Percentiles rank a stretch among this genome's conserved stretches.
phyloP scores from a whole-genome alignment of 2,329 filamentous ascomycete genomes.

The Ophiostoma australiae region DNA sequence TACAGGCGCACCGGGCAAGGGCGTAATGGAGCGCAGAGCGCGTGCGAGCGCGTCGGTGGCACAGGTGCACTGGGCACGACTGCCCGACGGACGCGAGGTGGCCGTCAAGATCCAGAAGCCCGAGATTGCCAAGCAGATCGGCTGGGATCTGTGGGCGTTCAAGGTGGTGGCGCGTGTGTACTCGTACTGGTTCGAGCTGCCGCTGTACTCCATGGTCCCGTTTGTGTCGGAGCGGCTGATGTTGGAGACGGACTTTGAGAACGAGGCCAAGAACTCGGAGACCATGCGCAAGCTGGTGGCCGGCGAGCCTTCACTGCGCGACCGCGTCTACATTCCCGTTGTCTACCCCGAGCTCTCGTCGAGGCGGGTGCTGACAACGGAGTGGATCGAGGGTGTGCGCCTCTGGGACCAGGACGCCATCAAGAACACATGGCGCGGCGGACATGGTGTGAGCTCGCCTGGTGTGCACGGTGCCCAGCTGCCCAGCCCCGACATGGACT shows the following conservation, averaged over 20 bases:
- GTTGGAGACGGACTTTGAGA: slow-evolving; percentile 90
- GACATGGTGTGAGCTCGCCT: slow-evolving; percentile 68
- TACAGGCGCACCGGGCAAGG: slow-evolving; percentile 52
- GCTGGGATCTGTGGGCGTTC: slow-evolving; percentile 95
- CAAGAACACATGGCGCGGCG: slow-evolving; percentile 71
- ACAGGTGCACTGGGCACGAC: slow-evolving; percentile 89
- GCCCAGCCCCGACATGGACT: slow-evolving; percentile 44
- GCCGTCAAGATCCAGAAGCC: slow-evolving; percentile 96
- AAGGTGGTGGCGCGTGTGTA: slow-evolving; percentile 81
- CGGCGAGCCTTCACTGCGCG: slow-evolving; percentile 67
- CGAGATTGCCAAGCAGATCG: slow-evolving; percentile 85
- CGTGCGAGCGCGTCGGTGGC: slow-evolving; percentile 84
- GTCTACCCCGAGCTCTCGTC: slow-evolving; percentile 80
- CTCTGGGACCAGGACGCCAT: slow-evolving; percentile 88
- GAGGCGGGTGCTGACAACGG: slow-evolving; percentile 81
- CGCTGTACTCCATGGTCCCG: slow-evolving; percentile 82
- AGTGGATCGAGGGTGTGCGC: slow-evolving; percentile 94
- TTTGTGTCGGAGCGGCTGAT: slow-evolving; percentile 89
- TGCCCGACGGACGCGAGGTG: slow-evolving; percentile 83
- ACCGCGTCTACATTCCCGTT: slow-evolving; percentile 80
- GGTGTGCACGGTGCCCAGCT: slow-evolving; percentile 67
- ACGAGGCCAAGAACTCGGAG: slow-evolving; percentile 84
- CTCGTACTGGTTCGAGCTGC: slow-evolving; percentile 85
- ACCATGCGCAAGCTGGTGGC: slow-evolving; percentile 74
- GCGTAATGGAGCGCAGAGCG: slow-evolving; percentile 57